These are phyloP conservation scores for Thermoascus crustaceus DNA, from an alignment of 2,329 filamentous ascomycete species.

Conservation along the genomic window DNA sequence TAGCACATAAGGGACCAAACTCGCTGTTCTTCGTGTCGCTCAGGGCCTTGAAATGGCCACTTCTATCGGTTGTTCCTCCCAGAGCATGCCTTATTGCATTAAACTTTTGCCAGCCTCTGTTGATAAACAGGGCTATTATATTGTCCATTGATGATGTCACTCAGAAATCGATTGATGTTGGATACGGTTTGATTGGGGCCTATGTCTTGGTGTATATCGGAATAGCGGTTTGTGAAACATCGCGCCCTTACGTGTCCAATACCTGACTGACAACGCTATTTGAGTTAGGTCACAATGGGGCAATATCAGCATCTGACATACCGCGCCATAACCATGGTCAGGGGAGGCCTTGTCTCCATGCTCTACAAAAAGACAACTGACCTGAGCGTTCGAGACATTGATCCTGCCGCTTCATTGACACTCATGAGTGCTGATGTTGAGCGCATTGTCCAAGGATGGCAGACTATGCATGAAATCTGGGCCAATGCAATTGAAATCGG, in stretches of 20 bases:
- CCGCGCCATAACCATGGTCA: slow-evolving; percentile 36
- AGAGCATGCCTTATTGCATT: slow-evolving; percentile 28
- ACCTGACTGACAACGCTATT: slow-evolving; percentile 1
- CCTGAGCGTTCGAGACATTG: slow-evolving; percentile 24
- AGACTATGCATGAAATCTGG: slow-evolving; percentile 39
- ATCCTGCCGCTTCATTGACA: slow-evolving; percentile 33
- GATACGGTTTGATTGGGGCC: slow-evolving; percentile 38
- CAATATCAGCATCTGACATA: slow-evolving; percentile 37
- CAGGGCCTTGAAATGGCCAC: slow-evolving; percentile 24
- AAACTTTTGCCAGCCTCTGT: slow-evolving; percentile 30
- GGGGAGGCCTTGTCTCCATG: slow-evolving; percentile 39
- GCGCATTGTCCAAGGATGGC: slow-evolving; percentile 34
- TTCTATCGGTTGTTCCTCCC: slow-evolving; percentile 25
- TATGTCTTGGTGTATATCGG: slow-evolving; percentile 37
- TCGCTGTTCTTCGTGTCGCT: slow-evolving; percentile 23
- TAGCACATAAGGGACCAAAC: slow-evolving; percentile 17
- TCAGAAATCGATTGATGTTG: slow-evolving; percentile 23
- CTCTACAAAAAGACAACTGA: slow-evolving; percentile 41
- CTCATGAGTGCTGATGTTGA: slow-evolving; percentile 42
- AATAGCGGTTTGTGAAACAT: slow-evolving; percentile 26
- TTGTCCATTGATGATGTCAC: slow-evolving; percentile 23
- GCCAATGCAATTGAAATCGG: slow-evolving; percentile 38
- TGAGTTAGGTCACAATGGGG: slow-evolving; percentile 28
- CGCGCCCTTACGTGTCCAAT: neutral
- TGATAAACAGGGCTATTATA: slow-evolving; percentile 29